Conservation (phyloP, 768 basidiomycete genomes). For the Lactarius pseudohatsudake region DNA sequence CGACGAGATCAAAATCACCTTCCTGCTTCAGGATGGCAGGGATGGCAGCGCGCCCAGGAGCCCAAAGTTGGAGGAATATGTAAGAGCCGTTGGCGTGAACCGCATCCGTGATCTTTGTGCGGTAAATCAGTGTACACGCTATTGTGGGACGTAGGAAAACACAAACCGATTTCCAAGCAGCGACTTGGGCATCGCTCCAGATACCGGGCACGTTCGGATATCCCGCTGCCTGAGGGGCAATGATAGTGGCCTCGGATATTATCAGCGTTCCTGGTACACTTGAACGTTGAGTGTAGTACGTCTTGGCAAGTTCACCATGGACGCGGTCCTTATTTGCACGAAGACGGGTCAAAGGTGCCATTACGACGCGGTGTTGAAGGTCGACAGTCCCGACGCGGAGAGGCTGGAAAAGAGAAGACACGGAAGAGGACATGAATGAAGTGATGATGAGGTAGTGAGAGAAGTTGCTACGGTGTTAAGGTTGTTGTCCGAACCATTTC, state of each 20-base stretch:
- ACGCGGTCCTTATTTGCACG: conserved; percentile 41
- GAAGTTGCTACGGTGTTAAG: neutral
- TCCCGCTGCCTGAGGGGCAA: conserved; percentile 52
- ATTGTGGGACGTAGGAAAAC: too few species aligned
- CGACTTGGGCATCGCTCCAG: conserved; percentile 56
- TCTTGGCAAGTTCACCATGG: conserved; percentile 38
- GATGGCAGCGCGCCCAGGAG: conserved; percentile 47
- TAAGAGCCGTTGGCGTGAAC: conserved; percentile 55
- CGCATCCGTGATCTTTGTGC: conserved; percentile 50
- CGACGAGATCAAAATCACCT: conserved; percentile 32
- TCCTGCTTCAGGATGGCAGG: conserved; percentile 39
- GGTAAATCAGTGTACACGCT: neutral
- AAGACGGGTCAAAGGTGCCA: conserved; percentile 53
- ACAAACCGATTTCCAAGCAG: conserved; percentile 48
- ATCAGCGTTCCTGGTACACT: conserved; percentile 51
- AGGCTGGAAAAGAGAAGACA: conserved; percentile 45
- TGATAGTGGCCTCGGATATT: conserved; percentile 57
- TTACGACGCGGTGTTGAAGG: conserved; percentile 51
- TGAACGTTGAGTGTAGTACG: conserved; percentile 53
- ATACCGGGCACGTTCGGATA: conserved; percentile 57
- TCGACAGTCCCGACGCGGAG: conserved; percentile 43
- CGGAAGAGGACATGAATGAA: conserved; percentile 7
- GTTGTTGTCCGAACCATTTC: neutral
- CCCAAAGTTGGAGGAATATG: conserved; percentile 60
- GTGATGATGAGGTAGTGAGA: neutral